Evolutionary conservation across 805 yeast species (phyloP).

Genomic region (Saturnispora gosingensis): DNA sequence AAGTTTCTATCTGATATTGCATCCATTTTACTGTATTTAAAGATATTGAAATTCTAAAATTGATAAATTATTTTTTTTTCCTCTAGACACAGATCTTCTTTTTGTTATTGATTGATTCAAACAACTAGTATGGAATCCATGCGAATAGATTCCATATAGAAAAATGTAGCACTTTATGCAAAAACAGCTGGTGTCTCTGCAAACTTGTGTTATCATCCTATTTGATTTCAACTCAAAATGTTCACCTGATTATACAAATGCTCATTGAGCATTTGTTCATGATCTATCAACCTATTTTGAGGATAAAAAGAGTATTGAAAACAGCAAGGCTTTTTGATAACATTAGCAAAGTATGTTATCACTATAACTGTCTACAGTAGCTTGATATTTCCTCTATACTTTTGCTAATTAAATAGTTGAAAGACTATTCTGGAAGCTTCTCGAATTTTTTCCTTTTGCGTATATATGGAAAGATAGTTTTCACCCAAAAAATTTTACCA

Average conservation of each 20-base stretch:
- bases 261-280: neutral
- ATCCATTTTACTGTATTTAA: slow-evolving; percentile 37
- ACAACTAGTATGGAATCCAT: no score
- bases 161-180: no score
- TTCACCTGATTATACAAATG: neutral
- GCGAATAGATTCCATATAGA: no score
- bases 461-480: neutral
- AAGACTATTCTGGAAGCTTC: neutral
- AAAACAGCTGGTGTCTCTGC: no score
- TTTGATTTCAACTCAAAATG: no score
- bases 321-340: no score
- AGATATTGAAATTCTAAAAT: neutral
- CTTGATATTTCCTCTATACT: neutral
- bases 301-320: no score
- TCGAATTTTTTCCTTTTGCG: neutral
- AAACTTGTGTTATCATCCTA: no score
- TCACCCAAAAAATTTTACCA: neutral
- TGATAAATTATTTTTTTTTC: neutral
- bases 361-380: no score
- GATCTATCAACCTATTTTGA: no score
- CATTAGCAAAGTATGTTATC: no score
- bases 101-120: no score
- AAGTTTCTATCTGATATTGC: slow-evolving; percentile 57
- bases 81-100: neutral
- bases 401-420: neutral